Evolutionary conservation across 2,329 filamentous ascomycete genomes (phyloP).

Genomic region (Cryphonectria naterciae): DNA sequence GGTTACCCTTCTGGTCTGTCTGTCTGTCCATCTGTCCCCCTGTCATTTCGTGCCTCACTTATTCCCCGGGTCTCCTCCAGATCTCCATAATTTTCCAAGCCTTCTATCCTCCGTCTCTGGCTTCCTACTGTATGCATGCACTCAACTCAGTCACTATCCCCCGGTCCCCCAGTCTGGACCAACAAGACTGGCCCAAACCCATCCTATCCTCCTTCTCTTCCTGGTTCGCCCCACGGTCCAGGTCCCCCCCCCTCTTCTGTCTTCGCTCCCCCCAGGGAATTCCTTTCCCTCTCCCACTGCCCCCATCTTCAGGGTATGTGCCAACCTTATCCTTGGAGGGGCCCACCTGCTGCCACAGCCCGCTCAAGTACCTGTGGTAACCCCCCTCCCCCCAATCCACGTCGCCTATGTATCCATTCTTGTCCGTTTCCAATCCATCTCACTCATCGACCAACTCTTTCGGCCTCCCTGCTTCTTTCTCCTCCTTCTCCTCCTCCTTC

Average conservation of each 20-base stretch:
- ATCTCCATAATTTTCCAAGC: not conserved
- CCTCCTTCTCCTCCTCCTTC: constrained; percentile 27
- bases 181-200: not conserved
- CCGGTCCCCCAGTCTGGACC: constrained; percentile 1
- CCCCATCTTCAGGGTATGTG: constrained; percentile 18
- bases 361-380: constrained; percentile 23
- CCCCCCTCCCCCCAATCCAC: constrained; percentile 9
- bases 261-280: not conserved
- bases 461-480: constrained; percentile 7
- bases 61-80: not conserved
- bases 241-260: constrained; percentile 11
- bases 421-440: constrained; percentile 24
- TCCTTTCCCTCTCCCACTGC: constrained; percentile 12
- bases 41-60: constrained; percentile 3
- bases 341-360: constrained; percentile 11
- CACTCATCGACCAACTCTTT: constrained; percentile 15
- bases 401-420: constrained; percentile 28
- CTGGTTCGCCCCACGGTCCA: constrained; percentile 11
- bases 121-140: not conserved
- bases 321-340: constrained; percentile 22
- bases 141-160: constrained; percentile 1
- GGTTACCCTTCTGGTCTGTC: not conserved
- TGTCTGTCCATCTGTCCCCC: not conserved
- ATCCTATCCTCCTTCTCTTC: constrained; percentile 16
- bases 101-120: not conserved